These are phyloP conservation scores for Epichloe gansuensis DNA, from an alignment of 2,329 filamentous ascomycete genomes.

Conservation along the genomic window DNA sequence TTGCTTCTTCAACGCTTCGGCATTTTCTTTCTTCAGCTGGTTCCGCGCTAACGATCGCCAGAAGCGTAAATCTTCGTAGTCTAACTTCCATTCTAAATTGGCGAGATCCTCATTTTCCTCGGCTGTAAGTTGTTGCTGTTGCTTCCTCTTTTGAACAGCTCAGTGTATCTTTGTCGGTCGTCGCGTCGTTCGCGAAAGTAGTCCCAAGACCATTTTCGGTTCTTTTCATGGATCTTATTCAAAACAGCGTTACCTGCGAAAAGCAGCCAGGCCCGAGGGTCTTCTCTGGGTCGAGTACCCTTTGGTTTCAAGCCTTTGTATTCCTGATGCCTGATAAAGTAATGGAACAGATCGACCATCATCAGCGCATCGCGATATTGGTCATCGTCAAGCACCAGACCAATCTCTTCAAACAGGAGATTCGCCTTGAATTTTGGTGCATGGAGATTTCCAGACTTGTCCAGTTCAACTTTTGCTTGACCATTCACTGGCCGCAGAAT, in stretches of 20 bases:
- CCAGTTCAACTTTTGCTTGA: slow-evolving; percentile 84
- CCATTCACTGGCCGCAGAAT: slow-evolving; percentile 94
- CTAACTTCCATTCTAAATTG: slow-evolving; percentile 72
- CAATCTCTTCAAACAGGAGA: slow-evolving; percentile 91
- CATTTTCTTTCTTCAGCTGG: slow-evolving; percentile 88
- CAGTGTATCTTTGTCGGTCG: slow-evolving; percentile 78
- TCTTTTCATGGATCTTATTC: slow-evolving; percentile 88
- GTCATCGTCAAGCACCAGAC: slow-evolving; percentile 91
- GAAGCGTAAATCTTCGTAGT: slow-evolving; percentile 92
- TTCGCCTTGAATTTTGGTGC: slow-evolving; percentile 81
- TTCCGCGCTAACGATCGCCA: slow-evolving; percentile 93
- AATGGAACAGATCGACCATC: slow-evolving; percentile 97
- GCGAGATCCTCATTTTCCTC: slow-evolving; percentile 63
- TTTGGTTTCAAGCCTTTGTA: slow-evolving; percentile 90
- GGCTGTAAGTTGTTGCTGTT: slow-evolving; percentile 55
- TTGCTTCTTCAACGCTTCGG: slow-evolving; percentile 64
- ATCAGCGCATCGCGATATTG: slow-evolving; percentile 96
- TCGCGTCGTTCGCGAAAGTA: slow-evolving; percentile 90
- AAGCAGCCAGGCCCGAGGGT: slow-evolving; percentile 80
- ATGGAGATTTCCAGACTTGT: slow-evolving; percentile 75
- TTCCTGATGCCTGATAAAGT: slow-evolving; percentile 94
- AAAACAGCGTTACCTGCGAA: slow-evolving; percentile 87
- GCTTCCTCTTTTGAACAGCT: slow-evolving; percentile 92
- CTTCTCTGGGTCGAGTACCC: slow-evolving; percentile 66
- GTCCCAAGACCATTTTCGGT: slow-evolving; percentile 88